Percentiles rank a stretch among this genome's conserved stretches.
Conservation (phyloP, 1,284 basidiomycete species). For the Mycosarcoma maydis region DNA sequence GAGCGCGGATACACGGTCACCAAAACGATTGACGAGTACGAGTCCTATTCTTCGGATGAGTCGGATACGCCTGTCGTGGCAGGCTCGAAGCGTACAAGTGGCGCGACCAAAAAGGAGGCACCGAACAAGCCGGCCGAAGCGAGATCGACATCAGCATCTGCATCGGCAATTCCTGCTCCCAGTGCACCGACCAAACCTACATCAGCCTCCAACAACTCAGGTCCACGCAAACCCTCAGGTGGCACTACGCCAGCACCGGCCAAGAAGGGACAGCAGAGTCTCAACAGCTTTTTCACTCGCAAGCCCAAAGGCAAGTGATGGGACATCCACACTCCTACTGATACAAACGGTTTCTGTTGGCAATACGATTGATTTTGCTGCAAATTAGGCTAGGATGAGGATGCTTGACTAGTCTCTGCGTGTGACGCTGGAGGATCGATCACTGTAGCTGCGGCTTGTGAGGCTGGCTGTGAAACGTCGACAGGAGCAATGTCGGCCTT, state of each 20-base stretch:
- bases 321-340: neutral
- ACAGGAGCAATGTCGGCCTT: conserved; percentile 6
- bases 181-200: conserved; percentile 21
- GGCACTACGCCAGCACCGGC: conserved; percentile 21
- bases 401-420: neutral
- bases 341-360: no score
- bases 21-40: conserved; percentile 53
- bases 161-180: conserved; percentile 31
- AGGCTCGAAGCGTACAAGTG: conserved; percentile 22
- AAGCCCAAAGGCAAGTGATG: conserved; percentile 33
- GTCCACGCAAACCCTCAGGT: conserved; percentile 15
- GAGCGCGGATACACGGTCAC: conserved; percentile 61
- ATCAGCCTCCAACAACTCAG: conserved; percentile 18
- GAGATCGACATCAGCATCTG: conserved; percentile 20
- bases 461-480: conserved; percentile 1
- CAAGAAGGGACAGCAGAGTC: conserved; percentile 54
- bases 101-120: conserved; percentile 7
- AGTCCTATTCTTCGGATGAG: conserved; percentile 58
- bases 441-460: conserved; percentile 3
- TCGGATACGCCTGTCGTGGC: conserved; percentile 32
- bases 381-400: no score
- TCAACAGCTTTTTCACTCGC: conserved; percentile 52
- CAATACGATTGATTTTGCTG: no score
- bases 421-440: neutral
- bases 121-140: conserved; percentile 2